A percentile compares a stretch with the other conserved stretches of the same genome.
These are phyloP conservation scores for Chlamydomonas asymmetrica DNA, from an alignment of 139 green algal genomes.

Conservation along the genomic window DNA sequence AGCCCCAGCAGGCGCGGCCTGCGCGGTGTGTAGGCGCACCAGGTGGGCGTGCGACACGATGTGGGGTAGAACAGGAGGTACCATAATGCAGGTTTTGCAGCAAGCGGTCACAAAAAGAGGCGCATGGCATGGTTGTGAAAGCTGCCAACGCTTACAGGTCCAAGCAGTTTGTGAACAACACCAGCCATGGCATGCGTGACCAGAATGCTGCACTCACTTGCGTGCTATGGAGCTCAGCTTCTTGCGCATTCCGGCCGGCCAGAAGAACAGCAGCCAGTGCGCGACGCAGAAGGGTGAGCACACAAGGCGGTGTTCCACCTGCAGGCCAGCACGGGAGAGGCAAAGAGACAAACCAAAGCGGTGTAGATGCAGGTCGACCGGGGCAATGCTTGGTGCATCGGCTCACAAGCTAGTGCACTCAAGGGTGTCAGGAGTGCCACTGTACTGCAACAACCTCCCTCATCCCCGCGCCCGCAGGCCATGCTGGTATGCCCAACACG, in stretches of 20 bases:
- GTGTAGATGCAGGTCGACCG: not conserved
- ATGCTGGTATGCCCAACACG: no score
- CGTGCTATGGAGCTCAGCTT: conserved; percentile 14
- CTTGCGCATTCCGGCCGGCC: not conserved
- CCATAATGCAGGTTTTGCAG: no score
- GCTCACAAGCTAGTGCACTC: conserved; percentile 1
- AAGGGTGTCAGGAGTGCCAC: no score
- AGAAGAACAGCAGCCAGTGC: not conserved
- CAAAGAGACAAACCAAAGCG: not conserved
- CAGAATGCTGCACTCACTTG: not conserved
- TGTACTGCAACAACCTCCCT: no score
- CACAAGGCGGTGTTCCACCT: conserved; percentile 32
- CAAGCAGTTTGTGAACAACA: not conserved
- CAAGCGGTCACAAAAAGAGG: not conserved
- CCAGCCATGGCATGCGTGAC: not conserved
- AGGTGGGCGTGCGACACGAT: not conserved
- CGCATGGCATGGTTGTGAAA: not conserved
- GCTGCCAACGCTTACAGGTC: not conserved
- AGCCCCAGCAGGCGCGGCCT: not conserved
- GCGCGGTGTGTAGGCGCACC: no score
- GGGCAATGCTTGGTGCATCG: not conserved
- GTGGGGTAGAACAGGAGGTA: not conserved
- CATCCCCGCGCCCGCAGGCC: no score
- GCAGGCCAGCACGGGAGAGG: not conserved
- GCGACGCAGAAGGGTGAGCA: conserved; percentile 39